These are phyloP conservation scores for Lanmaoa rubissima DNA, from an alignment of 768 basidiomycete species.

Conservation along the genomic window DNA sequence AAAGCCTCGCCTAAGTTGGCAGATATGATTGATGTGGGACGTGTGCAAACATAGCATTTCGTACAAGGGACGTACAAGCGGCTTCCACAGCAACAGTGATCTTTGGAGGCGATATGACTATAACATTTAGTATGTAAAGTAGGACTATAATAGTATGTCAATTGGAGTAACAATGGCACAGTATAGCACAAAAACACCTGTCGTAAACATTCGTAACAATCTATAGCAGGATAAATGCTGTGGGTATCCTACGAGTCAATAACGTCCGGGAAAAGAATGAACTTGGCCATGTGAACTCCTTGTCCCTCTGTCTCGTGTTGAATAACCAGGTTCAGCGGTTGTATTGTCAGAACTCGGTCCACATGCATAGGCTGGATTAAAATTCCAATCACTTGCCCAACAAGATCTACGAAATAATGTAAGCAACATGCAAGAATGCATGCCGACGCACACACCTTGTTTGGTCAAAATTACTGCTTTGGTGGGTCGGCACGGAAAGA, in stretches of 20 bases:
- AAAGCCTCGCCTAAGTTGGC: too few relatives aligned
- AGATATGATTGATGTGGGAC: too few relatives aligned
- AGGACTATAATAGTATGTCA: slow-evolving; percentile 9
- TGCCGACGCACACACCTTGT: slow-evolving; percentile 11
- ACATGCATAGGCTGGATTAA: slow-evolving; percentile 8
- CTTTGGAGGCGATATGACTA: slow-evolving; percentile 2
- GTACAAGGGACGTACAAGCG: background rate
- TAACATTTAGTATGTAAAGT: slow-evolving; percentile 14
- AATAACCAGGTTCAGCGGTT: background rate
- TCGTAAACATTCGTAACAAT: slow-evolving; percentile 4
- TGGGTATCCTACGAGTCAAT: slow-evolving; percentile 9
- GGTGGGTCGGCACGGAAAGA: slow-evolving; percentile 3
- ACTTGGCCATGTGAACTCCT: slow-evolving; percentile 5
- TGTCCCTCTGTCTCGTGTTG: slow-evolving; percentile 2
- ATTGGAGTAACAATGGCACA: background rate
- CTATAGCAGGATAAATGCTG: background rate
- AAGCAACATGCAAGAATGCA: background rate
- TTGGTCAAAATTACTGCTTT: slow-evolving; percentile 2
- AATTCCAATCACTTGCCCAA: slow-evolving; percentile 25
- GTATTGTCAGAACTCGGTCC: slow-evolving; percentile 3
- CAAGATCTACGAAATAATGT: slow-evolving; percentile 3
- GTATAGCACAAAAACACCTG: background rate
- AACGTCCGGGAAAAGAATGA: slow-evolving; percentile 12
- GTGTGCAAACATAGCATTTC: background rate
- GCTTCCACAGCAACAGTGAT: background rate